These are phyloP conservation scores for Coelastrella sp. DNA, from an alignment of 139 green algal species.

Conservation along the genomic window DNA sequence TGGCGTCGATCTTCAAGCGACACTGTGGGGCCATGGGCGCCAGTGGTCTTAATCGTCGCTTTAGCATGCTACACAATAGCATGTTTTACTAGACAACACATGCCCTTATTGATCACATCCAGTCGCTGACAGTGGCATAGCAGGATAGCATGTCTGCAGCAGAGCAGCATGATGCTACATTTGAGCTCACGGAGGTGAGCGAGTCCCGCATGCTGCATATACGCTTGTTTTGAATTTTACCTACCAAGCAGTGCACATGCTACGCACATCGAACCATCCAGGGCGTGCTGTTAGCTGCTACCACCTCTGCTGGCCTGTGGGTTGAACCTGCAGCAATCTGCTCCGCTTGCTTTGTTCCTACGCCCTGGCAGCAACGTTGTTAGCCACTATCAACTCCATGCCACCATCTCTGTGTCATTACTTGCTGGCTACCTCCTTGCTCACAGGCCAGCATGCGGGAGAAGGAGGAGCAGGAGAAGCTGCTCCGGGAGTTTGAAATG, in stretches of 20 bases:
- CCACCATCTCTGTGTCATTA: no score
- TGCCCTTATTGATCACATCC: background rate
- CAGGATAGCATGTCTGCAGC: slow-evolving; percentile 24
- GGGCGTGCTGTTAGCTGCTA: background rate
- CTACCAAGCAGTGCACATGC: background rate
- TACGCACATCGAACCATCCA: background rate
- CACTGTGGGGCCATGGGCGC: background rate
- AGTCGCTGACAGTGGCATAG: background rate
- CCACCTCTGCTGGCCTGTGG: background rate
- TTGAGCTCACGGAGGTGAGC: slow-evolving; percentile 41
- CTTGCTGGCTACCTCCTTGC: background rate
- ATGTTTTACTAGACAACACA: background rate
- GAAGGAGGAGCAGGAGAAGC: slow-evolving; percentile 71
- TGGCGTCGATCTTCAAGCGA: background rate
- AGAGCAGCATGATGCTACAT: slow-evolving; percentile 17
- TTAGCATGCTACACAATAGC: background rate
- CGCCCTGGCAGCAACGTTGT: background rate
- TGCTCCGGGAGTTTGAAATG: slow-evolving; percentile 84
- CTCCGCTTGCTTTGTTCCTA: background rate
- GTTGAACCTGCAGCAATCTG: background rate
- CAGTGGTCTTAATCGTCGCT: background rate
- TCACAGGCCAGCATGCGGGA: slow-evolving; percentile 52
- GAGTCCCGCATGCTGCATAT: background rate
- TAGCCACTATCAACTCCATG: no score
- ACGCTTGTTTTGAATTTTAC: background rate